These are phyloP conservation scores for Alternaria infectoria DNA, from an alignment of 2,329 filamentous ascomycete species.

Conservation along the genomic window DNA sequence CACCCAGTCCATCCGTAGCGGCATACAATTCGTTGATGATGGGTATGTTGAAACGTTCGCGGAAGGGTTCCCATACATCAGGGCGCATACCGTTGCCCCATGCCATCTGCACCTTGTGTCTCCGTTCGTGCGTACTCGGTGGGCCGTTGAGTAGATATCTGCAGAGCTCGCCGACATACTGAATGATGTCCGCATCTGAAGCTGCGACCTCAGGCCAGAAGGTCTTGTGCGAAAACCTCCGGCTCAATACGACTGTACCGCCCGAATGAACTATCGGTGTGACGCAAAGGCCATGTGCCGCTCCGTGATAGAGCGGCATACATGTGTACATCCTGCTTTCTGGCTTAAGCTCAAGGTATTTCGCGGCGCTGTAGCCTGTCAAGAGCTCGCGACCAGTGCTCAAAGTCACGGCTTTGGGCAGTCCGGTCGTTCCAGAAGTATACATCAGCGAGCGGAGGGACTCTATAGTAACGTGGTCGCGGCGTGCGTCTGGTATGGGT, in stretches of 20 bases:
- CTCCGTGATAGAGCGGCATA: conserved; percentile 48
- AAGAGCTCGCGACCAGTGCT: conserved; percentile 39
- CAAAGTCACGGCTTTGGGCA: conserved; percentile 43
- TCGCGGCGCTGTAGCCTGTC: conserved; percentile 25
- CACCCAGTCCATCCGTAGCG: conserved; percentile 47
- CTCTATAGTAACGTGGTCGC: conserved; percentile 29
- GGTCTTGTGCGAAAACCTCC: conserved; percentile 44
- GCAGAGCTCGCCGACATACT: conserved; percentile 49
- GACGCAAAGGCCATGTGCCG: conserved; percentile 41
- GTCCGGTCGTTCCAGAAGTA: conserved; percentile 46
- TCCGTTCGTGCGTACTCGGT: conserved; percentile 37
- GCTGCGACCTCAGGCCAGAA: conserved; percentile 48
- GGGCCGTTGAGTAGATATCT: conserved; percentile 46
- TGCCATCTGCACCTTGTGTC: conserved; percentile 42
- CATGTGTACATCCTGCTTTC: conserved; percentile 43
- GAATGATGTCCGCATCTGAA: conserved; percentile 40
- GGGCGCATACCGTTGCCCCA: conserved; percentile 53
- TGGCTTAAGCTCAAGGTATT: conserved; percentile 38
- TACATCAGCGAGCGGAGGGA: conserved; percentile 42
- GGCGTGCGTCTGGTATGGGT: conserved; percentile 32
- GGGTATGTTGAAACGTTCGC: conserved; percentile 48
- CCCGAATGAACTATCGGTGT: conserved; percentile 41
- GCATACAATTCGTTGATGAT: conserved; percentile 50
- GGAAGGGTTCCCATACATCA: conserved; percentile 51
- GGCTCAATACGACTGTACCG: conserved; percentile 36